A percentile compares a stretch with the other conserved stretches of the same genome.
phyloP scores from a whole-genome alignment of 768 basidiomycete species.

The Boletus subparvulus region DNA sequence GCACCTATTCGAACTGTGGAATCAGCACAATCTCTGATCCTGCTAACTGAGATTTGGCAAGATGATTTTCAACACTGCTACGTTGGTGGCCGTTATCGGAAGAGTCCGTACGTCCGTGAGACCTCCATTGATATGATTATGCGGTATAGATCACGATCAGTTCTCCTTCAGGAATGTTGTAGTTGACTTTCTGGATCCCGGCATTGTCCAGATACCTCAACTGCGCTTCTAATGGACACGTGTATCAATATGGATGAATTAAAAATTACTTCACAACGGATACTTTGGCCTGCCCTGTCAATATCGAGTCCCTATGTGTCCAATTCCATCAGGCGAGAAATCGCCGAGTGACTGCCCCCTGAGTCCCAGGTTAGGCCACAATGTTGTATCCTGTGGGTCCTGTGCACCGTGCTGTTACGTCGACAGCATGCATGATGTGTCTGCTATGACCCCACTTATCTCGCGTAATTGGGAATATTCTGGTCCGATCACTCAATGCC shows the following conservation, averaged over 20 bases:
- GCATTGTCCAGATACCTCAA: slow-evolving; percentile 18
- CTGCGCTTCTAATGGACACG: slow-evolving; percentile 19
- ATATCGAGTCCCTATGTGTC: slow-evolving; percentile 16
- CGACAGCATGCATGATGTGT: slow-evolving; percentile 20
- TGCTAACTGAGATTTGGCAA: slow-evolving; percentile 19
- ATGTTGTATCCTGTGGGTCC: slow-evolving; percentile 3
- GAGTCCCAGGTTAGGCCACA: slow-evolving; percentile 14
- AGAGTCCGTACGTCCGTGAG: slow-evolving; percentile 27
- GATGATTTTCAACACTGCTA: slow-evolving; percentile 21
- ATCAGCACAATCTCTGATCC: slow-evolving; percentile 24
- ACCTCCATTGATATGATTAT: slow-evolving; percentile 24
- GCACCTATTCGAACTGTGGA: slow-evolving; percentile 13
- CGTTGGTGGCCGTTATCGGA: slow-evolving; percentile 20
- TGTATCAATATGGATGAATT: slow-evolving; percentile 22
- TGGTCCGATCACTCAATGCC: slow-evolving; percentile 15
- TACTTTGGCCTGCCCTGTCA: slow-evolving; percentile 6
- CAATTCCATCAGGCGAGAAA: slow-evolving; percentile 14
- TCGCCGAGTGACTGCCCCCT: slow-evolving; percentile 18
- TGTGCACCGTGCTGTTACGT: slow-evolving; percentile 26
- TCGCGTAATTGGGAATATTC: slow-evolving; percentile 20
- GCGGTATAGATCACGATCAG: slow-evolving; percentile 25
- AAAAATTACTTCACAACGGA: slow-evolving; percentile 7
- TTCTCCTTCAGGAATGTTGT: slow-evolving; percentile 17
- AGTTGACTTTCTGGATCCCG: slow-evolving; percentile 23
- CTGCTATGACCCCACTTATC: slow-evolving; percentile 6